Conservation (phyloP, 257 asterid species). For the Nemophila menziesii region DNA sequence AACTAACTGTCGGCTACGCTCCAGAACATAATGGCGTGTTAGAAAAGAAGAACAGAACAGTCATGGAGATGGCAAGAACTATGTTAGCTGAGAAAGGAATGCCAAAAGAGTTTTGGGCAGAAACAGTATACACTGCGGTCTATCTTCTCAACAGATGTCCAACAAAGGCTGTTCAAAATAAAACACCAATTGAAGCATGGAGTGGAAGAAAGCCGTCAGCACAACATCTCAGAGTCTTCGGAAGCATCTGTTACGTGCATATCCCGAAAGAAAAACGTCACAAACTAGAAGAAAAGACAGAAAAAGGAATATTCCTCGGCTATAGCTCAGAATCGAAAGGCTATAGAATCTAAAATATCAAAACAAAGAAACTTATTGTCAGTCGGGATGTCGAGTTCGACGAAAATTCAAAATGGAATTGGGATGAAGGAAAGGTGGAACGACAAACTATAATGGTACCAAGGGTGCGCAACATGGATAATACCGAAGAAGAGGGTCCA, state of each 20-base stretch:
- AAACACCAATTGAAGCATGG: not conserved
- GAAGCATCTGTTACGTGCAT: not conserved
- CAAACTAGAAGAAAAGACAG: no score
- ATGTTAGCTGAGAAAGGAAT: no score
- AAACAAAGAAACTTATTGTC: not conserved
- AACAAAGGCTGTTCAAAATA: not conserved
- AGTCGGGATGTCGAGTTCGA: not conserved
- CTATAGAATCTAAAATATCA: not conserved
- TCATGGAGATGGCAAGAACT: constrained; percentile 3
- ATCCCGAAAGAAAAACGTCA: not conserved
- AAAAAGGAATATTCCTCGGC: not conserved
- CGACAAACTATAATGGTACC: not conserved
- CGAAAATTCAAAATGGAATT: no score
- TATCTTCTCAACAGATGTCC: not conserved
- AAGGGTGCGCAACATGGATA: no score
- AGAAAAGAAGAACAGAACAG: not conserved
- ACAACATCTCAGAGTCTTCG: not conserved
- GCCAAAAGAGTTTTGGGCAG: no score
- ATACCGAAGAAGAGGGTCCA: not conserved
- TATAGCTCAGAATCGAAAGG: not conserved
- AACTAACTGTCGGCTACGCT: no score
- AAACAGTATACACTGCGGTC: not conserved
- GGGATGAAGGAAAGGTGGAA: not conserved
- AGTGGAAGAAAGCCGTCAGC: not conserved
- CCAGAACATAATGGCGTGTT: constrained; percentile 4